Evolutionary conservation across 2,329 filamentous ascomycete species (phyloP).

Genomic region (Scedosporium minutisporum): DNA sequence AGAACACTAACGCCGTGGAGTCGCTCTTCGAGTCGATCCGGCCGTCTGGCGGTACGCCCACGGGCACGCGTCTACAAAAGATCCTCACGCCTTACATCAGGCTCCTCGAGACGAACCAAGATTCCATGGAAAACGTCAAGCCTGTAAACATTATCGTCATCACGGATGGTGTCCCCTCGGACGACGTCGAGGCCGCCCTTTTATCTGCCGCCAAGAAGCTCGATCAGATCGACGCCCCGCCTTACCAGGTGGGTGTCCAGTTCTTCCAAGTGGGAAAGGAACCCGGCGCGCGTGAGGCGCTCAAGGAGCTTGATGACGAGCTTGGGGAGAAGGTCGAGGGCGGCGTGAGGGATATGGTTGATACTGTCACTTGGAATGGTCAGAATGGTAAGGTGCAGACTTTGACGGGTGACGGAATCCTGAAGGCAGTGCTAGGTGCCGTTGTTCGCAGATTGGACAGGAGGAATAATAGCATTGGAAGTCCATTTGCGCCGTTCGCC

Average conservation of each 20-base stretch:
- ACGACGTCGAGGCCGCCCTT: constrained; percentile 67
- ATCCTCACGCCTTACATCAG: constrained; percentile 67
- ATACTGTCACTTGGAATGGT: constrained; percentile 69
- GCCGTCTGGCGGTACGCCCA: constrained; percentile 63
- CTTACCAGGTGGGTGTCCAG: constrained; percentile 82
- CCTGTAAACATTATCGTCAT: constrained; percentile 88
- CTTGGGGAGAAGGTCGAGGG: constrained; percentile 44
- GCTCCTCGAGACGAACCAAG: constrained; percentile 25
- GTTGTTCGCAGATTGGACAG: constrained; percentile 45
- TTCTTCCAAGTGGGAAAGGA: constrained; percentile 92
- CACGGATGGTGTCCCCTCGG: constrained; percentile 74
- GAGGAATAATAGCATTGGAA: constrained; percentile 7
- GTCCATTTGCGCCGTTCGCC: not conserved
- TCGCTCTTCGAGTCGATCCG: constrained; percentile 59
- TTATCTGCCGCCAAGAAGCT: constrained; percentile 59
- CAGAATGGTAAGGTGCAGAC: constrained; percentile 26
- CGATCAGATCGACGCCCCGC: constrained; percentile 57
- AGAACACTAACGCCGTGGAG: constrained; percentile 44
- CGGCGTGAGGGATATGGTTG: constrained; percentile 75
- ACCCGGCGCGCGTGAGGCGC: constrained; percentile 48
- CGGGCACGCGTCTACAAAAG: constrained; percentile 57
- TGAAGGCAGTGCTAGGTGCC: constrained; percentile 75
- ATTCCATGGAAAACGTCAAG: constrained; percentile 43
- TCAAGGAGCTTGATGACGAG: constrained; percentile 68
- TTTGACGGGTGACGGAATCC: constrained; percentile 59